These are phyloP conservation scores for Aspergillus transmontanensis DNA, from an alignment of 2,329 filamentous ascomycete species.

Conservation along the genomic window DNA sequence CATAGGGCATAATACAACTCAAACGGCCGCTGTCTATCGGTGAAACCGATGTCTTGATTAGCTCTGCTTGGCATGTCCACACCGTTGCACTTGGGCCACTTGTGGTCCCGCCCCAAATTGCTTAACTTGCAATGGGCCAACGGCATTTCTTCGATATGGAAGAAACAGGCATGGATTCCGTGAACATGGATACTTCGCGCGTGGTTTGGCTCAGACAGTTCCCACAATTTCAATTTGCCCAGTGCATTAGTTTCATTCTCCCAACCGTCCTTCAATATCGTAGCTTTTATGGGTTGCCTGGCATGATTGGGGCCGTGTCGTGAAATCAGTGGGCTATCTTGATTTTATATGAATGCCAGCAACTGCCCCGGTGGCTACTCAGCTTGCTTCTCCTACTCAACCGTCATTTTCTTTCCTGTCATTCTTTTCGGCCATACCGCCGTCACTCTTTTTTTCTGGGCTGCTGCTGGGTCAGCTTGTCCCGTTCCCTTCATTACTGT, in stretches of 20 bases:
- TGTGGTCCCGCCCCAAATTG: slow-evolving; percentile 11
- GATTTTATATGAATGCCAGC: slow-evolving; percentile 17
- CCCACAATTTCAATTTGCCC: slow-evolving; percentile 19
- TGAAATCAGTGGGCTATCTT: not conserved
- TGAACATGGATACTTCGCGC: not conserved
- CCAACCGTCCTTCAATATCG: slow-evolving; percentile 13
- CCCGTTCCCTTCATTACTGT: slow-evolving; percentile 16
- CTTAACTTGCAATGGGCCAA: slow-evolving; percentile 15
- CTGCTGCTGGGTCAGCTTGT: slow-evolving; percentile 20
- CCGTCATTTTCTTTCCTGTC: slow-evolving; percentile 10
- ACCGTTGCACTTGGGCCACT: not conserved
- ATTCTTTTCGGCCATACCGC: slow-evolving; percentile 12
- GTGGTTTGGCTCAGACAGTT: not conserved
- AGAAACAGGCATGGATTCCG: not conserved
- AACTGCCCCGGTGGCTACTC: slow-evolving; percentile 1
- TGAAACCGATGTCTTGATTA: slow-evolving; percentile 16
- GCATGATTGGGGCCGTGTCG: not conserved
- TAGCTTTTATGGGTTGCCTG: slow-evolving; percentile 1
- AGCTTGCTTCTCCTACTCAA: slow-evolving; percentile 2
- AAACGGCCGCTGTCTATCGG: slow-evolving; percentile 15
- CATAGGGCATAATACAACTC: slow-evolving; percentile 7
- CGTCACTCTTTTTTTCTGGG: slow-evolving; percentile 13
- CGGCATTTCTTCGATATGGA: not conserved
- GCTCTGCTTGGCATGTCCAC: slow-evolving; percentile 17
- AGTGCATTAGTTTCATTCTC: slow-evolving; percentile 16